These are phyloP conservation scores for Ogataea methanolica DNA, from an alignment of 805 yeast species.

Conservation along the genomic window DNA sequence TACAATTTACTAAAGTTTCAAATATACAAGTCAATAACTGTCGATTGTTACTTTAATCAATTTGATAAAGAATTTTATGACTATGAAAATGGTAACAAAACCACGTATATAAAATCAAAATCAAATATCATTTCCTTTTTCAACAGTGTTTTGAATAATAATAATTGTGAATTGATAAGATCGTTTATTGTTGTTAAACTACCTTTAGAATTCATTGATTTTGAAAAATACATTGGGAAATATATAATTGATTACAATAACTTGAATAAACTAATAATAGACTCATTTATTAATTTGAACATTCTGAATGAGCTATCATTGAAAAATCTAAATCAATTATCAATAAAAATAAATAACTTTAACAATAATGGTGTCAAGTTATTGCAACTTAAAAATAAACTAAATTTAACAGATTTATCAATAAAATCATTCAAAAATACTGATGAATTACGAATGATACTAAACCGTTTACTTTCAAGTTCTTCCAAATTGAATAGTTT, in stretches of 20 bases:
- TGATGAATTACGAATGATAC: neutral
- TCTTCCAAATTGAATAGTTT: neutral
- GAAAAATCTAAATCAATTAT: neutral
- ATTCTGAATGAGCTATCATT: constrained; percentile 8
- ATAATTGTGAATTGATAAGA: constrained; percentile 10
- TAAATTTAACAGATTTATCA: constrained; percentile 5
- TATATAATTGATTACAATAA: neutral
- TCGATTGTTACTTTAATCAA: constrained; percentile 20
- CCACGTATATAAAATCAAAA: constrained; percentile 14
- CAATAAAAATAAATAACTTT: neutral
- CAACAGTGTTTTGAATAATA: neutral
- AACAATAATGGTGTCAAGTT: constrained; percentile 4
- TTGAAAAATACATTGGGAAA: constrained; percentile 15
- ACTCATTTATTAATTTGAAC: constrained; percentile 11
- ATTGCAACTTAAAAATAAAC: neutral
- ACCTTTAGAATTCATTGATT: constrained; percentile 26
- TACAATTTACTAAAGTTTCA: constrained; percentile 4
- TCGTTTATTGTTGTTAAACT: constrained; percentile 13
- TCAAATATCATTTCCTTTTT: constrained; percentile 11
- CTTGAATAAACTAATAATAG: constrained; percentile 4
- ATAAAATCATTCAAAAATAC: constrained; percentile 12
- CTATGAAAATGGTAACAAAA: neutral
- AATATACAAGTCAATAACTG: constrained; percentile 18
- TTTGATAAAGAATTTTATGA: constrained; percentile 23
- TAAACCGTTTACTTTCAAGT: neutral